Evolutionary conservation across 306 rosid genomes (phyloP), one percentile per base, ranked within the genome.

Genomic region (Arachis hypogaea): DNA sequence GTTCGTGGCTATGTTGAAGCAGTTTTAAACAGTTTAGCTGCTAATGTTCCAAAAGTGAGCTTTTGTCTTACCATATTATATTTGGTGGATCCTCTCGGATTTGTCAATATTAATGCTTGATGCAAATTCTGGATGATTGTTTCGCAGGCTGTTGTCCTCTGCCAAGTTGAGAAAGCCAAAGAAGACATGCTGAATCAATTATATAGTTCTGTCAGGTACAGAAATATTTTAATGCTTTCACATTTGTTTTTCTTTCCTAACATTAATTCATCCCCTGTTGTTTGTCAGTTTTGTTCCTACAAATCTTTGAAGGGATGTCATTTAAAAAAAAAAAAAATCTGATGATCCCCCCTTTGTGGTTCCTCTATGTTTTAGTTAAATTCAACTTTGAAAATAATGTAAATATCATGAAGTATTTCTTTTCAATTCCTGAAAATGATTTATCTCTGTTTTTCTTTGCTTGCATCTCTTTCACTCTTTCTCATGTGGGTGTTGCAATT

Each of bases 1-100:
- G 98, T 93, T 36, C 93, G 98, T 58, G 98, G 98, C 63, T 93
- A 93, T 77, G 96, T 93, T 66, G 97, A 93, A 83, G 98, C 98
- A 68, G 98, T 93, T 66, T 83, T 93, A 83, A 93, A 91, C 87
- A 93, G 98, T 88, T 89, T 93, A 88, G 98, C 94, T 80, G 98
- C 98, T 40, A 93, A 91, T 82, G 97, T 93, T 30, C 98, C 98
- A 28, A 93, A 93, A 77, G 98, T 89, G 69, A 75, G 85, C 64
- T 82, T 71, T 33, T 29, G 40, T 14, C 71, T 68, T 50, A 56
- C 7, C 69, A 44, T 62, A 36, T 77, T 5, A 5, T 36, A 14
- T 38, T 63, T 71, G 55, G 47, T 5, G 43, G 33, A 12, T 47
- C 43, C 16, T 47, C 43, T 38, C 67, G 33, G 16, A 70, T 71